Evolutionary conservation across 441 rosid species (phyloP).

Genomic region (Croton setiger): DNA sequence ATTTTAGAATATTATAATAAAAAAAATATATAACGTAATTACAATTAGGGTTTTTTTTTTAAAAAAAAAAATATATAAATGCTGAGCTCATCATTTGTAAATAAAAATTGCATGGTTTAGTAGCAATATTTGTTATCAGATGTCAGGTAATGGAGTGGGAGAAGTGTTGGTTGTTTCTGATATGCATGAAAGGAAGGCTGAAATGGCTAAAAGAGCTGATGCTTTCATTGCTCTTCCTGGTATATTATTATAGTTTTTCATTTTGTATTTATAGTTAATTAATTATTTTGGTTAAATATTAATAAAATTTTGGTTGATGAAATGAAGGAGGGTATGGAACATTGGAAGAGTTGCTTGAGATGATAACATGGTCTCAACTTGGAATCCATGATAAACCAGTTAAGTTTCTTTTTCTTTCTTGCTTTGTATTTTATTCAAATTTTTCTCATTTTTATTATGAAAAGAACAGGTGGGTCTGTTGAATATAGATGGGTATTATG

Average conservation of each 20-base stretch:
- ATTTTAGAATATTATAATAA: no score
- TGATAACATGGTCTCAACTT: constrained; percentile 50
- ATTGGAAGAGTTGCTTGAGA: constrained; percentile 47
- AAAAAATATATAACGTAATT: no score
- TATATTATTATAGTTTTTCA: no score
- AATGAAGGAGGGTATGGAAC: constrained; percentile 55
- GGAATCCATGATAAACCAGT: constrained; percentile 51
- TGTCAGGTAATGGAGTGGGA: constrained; percentile 32
- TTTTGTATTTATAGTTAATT: neutral
- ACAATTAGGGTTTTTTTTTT: no score
- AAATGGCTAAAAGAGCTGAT: constrained; percentile 42
- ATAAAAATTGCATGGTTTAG: neutral
- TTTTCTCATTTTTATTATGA: no score
- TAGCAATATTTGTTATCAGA: constrained; percentile 23
- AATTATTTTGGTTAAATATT: neutral
- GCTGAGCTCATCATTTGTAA: no score
- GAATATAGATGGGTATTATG: constrained; percentile 45
- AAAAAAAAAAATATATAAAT: no score
- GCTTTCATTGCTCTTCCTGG: constrained; percentile 51
- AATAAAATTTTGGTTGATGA: neutral
- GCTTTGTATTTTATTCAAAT: no score
- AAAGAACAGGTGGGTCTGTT: constrained; percentile 41
- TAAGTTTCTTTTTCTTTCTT: constrained; percentile 9
- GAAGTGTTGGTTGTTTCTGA: constrained; percentile 35
- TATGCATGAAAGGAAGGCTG: constrained; percentile 48